Conservation (phyloP, 192 early-diverging fungal species). For the Phycomyces nitens region DNA sequence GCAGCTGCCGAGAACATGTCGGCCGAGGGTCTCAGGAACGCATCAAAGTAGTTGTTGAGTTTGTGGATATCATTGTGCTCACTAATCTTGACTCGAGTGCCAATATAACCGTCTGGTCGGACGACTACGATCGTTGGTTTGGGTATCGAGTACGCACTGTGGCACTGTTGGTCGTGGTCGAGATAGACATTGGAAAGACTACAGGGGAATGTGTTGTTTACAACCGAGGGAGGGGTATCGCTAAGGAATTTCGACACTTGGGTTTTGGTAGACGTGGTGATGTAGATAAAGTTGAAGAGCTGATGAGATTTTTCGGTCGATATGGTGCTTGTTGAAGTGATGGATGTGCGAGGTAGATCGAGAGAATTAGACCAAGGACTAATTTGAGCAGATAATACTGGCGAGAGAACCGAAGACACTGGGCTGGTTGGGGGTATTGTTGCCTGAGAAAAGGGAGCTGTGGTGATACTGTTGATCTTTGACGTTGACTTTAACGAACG, state of each 20-base stretch:
- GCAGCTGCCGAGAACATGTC: slow-evolving; percentile 24
- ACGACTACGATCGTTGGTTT: slow-evolving; percentile 9
- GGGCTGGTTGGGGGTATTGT: background rate
- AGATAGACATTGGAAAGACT: slow-evolving; percentile 20
- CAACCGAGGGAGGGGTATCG: background rate
- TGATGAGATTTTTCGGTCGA: no score
- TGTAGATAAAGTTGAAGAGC: slow-evolving; percentile 8
- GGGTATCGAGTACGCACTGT: slow-evolving; percentile 9
- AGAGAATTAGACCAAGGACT: no score
- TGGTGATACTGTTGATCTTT: background rate
- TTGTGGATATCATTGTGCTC: slow-evolving; percentile 4
- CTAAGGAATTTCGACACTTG: slow-evolving; percentile 7
- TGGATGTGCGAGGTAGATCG: no score
- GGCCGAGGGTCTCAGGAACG: slow-evolving; percentile 16
- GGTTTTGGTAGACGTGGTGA: slow-evolving; percentile 11
- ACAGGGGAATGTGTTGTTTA: slow-evolving; percentile 13
- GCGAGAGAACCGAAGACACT: no score
- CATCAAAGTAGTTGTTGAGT: slow-evolving; percentile 25
- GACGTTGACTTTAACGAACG: no score
- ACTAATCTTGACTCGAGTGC: slow-evolving; percentile 3
- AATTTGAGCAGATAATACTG: no score
- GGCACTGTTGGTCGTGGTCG: slow-evolving; percentile 24
- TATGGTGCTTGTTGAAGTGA: no score
- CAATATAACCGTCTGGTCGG: slow-evolving; percentile 29
- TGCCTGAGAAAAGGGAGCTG: background rate